Base-by-base conservation (phyloP, 257 asterid species). In the Ilex aquifolium region DNA sequence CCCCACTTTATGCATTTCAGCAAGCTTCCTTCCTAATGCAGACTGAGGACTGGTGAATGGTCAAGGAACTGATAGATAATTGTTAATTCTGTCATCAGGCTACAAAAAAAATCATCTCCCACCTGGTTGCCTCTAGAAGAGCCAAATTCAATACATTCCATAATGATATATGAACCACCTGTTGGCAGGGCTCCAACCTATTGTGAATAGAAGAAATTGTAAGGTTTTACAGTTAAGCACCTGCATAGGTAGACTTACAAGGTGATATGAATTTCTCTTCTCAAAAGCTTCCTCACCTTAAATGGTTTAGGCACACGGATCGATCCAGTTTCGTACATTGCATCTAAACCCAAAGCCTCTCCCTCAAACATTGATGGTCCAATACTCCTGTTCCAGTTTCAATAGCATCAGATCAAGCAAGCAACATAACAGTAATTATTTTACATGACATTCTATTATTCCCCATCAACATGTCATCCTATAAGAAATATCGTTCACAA, bases 291-390 rank as follows among this genome's bases (percentile, higher is more conserved):
- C 53, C 68, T 67, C 58, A 83, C 99, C 85, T 89, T 87, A 61
- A 60, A 92, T 46, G 97, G 95, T 72, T 87, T 84, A 50, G 97
- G 99, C 46, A 88, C 94, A 56, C 95, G 96, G 57, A 92, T 80
- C 31, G 97, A 69, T 64, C 72, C 65, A 46, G 96, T 89, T 68
- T 89, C 88, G 65, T 83, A 83, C 99, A 92, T 92, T 62, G 97
- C 93, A 52, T 71, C 79, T 68, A 92, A 88, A 42, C 99, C 97
- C 77, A 87, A 72, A 62, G 85, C 97, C 86, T 92, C 99, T 60
- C 97, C 98, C 69, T 89, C 95, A 56, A 92, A 92, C 97, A 92
- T 92, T 36, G 88, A 82, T 44, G 89, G 87, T 49, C 86, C 97
- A 52, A 87, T 77, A 70, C 87, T 80, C 86, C 98, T 89, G 83